Evolutionary conservation across 345 rosid genomes (phyloP).

Genomic region (Sonneratia caseolaris): DNA sequence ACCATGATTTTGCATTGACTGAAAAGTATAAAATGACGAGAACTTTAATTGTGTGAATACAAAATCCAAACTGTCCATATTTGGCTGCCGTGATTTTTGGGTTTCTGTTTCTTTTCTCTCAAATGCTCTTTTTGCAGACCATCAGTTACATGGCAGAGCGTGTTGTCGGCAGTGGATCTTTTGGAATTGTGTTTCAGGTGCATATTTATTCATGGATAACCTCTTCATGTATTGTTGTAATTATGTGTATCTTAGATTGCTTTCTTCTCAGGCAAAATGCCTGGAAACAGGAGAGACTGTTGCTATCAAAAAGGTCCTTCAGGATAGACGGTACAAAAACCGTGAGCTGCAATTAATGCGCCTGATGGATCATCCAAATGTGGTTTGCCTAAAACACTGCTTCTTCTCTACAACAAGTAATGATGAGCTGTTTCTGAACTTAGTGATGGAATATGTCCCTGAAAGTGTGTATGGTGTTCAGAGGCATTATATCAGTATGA

Average conservation of each 20-base stretch:
- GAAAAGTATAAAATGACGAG: not conserved
- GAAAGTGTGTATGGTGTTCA: slow-evolving; percentile 55
- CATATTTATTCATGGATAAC: not conserved
- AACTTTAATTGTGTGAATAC: not conserved
- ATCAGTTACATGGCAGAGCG: slow-evolving; percentile 89
- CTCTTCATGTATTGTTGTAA: not conserved
- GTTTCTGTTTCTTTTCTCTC: not conserved
- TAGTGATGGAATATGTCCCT: slow-evolving; percentile 85
- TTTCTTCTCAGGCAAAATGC: slow-evolving; percentile 57
- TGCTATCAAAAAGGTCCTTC: slow-evolving; percentile 52
- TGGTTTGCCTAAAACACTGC: slow-evolving; percentile 68
- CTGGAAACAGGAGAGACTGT: slow-evolving; percentile 80
- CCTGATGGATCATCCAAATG: slow-evolving; percentile 77
- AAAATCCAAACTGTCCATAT: not conserved
- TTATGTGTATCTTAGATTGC: not conserved
- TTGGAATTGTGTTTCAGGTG: slow-evolving; percentile 82
- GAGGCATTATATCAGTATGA: slow-evolving; percentile 48
- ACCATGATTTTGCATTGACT: not conserved
- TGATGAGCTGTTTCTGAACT: slow-evolving; percentile 65
- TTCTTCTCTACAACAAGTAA: slow-evolving; percentile 76
- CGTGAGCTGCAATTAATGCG: slow-evolving; percentile 79
- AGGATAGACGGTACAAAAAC: slow-evolving; percentile 67
- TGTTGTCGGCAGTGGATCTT: slow-evolving; percentile 72
- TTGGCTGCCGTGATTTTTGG: not conserved
- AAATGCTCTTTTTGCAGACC: slow-evolving; percentile 29